Evolutionary conservation across 2,329 filamentous ascomycete species (phyloP), one percentile per base, ranked within the genome.

Genomic region (Exophiala mesophila): DNA sequence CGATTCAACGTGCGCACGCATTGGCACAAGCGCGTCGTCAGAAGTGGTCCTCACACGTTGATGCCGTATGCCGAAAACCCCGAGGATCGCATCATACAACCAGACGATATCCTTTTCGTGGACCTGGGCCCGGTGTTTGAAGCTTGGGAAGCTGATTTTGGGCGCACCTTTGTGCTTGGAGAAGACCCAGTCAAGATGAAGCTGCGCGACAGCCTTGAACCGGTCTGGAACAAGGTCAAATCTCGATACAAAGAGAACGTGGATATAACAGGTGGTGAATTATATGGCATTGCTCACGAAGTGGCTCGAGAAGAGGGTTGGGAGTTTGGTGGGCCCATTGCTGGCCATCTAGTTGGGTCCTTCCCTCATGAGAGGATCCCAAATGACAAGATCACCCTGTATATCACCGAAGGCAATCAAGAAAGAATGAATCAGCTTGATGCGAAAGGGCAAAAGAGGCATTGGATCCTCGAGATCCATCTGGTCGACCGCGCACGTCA

Each of bases 81-180:
- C 1, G 69, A 71, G 0, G 70, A 74, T 47, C 69, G 72, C 3
- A 55, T 66, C 21, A 67, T 76, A 35, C 50, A 68, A 45, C 53
- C 57, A 2, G 70, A 73, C 39, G 72, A 76, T 41, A 75, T 76
- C 36, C 57, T 76, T 2, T 66, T 71, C 42, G 66, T 76, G 23
- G 72, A 76, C 47, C 59, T 76, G 2, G 72, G 72, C 0, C 72
- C 72, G 0, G 71, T 75, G 0, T 74, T 76, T 42, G 71, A 73
- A 37, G 63, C 60, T 1, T 76, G 69, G 69, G 72, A 76, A 52
- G 72, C 72, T 4, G 72, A 75, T 47, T 74, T 74, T 44, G 71
- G 72, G 5, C 68, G 72, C 10, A 76, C 72, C 1, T 76, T 68
- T 46, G 71, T 76, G 3, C 62, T 76, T 0, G 71, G 70, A 3